phyloP scores from a whole-genome alignment of 2,329 filamentous ascomycete species.

The Fusarium sp. region DNA sequence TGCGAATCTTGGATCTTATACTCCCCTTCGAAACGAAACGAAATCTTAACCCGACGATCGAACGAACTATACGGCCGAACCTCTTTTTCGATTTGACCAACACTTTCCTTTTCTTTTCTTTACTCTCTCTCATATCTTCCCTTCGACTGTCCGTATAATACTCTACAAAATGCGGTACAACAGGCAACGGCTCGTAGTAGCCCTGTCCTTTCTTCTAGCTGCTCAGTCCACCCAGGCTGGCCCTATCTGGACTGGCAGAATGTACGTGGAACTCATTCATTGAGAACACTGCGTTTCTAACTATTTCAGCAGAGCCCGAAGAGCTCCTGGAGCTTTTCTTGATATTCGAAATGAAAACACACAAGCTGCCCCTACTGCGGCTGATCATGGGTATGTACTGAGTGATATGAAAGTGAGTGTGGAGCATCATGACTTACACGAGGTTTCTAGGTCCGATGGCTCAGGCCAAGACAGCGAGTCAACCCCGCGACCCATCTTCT shows the following conservation, averaged over 20 bases:
- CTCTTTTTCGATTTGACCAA: slow-evolving; percentile 10
- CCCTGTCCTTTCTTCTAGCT: slow-evolving; percentile 43
- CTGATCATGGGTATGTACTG: slow-evolving; percentile 31
- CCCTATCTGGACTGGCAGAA: slow-evolving; percentile 47
- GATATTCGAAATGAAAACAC: slow-evolving; percentile 26
- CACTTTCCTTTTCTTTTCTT: slow-evolving; percentile 11
- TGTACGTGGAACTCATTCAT: slow-evolving; percentile 37
- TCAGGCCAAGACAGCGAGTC: slow-evolving; percentile 21
- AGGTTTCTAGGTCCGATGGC: slow-evolving; percentile 17
- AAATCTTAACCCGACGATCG: slow-evolving; percentile 19
- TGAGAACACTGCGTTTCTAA: slow-evolving; percentile 10
- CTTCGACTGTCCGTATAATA: background rate
- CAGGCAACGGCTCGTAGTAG: slow-evolving; percentile 31
- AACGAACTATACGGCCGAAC: slow-evolving; percentile 13
- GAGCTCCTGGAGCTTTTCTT: slow-evolving; percentile 33
- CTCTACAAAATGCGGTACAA: slow-evolving; percentile 38
- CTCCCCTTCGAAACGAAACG: slow-evolving; percentile 4
- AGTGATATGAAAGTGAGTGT: background rate
- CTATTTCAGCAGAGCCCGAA: slow-evolving; percentile 27
- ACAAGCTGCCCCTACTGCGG: slow-evolving; percentile 24
- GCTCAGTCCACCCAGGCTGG: slow-evolving; percentile 47
- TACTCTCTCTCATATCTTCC: background rate
- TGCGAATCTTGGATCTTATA: slow-evolving; percentile 11
- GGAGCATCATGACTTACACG: slow-evolving; percentile 18
- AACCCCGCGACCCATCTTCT: slow-evolving; percentile 40